These are phyloP conservation scores for Dendrothele bispora DNA, from an alignment of 768 basidiomycete species.

Conservation along the genomic window DNA sequence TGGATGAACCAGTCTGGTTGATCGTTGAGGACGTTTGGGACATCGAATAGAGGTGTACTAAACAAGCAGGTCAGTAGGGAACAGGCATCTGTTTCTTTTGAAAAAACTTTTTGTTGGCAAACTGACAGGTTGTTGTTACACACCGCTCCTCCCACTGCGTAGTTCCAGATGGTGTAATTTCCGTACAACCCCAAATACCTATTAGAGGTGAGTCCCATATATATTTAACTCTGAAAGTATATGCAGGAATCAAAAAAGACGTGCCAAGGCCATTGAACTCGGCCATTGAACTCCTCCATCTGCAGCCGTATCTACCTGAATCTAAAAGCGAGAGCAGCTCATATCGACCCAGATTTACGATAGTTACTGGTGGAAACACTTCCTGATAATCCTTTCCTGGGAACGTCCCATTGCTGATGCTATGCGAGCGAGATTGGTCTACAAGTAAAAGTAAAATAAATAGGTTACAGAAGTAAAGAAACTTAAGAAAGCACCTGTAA, in stretches of 20 bases:
- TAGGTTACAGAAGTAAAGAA: neutral
- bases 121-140: constrained; percentile 18
- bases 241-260: no score
- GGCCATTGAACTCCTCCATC: constrained; percentile 23
- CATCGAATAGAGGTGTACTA: constrained; percentile 7
- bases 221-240: no score
- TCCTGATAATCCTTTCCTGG: constrained; percentile 24
- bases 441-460: neutral
- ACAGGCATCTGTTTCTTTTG: no score
- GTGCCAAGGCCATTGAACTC: no score
- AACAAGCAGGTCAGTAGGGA: no score
- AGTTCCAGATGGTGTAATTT: constrained; percentile 23
- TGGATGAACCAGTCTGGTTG: constrained; percentile 23
- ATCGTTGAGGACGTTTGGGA: constrained; percentile 17
- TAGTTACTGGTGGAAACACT: constrained; percentile 18
- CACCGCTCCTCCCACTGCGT: constrained; percentile 22
- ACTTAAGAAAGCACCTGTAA: neutral
- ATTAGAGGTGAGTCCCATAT: no score
- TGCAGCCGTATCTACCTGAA: constrained; percentile 19
- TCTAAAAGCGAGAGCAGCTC: neutral
- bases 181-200: constrained; percentile 21
- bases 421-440: constrained; percentile 22
- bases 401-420: constrained; percentile 19
- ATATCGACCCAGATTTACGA: neutral
- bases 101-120: no score